Conservation (phyloP, 805 yeast species). For the Wickerhamomyces rabaulensis region DNA sequence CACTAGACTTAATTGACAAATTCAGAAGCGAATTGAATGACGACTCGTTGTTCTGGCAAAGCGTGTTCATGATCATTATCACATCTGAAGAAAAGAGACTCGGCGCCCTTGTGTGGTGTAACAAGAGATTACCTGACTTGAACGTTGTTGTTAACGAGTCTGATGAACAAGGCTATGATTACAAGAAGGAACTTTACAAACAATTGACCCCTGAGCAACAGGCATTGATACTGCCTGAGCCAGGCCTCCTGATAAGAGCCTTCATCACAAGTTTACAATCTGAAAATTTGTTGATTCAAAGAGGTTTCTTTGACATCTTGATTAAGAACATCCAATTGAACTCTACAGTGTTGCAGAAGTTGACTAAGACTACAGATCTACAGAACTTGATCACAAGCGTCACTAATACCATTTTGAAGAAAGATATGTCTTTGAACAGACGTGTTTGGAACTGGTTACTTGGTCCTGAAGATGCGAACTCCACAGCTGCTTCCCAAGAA, state of each 20-base stretch:
- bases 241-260: constrained; percentile 74
- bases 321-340: constrained; percentile 61
- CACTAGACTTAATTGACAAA: constrained; percentile 53
- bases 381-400: constrained; percentile 56
- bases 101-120: constrained; percentile 80
- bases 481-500: constrained; percentile 9
- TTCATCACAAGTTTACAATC: constrained; percentile 61
- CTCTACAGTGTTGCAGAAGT: constrained; percentile 46
- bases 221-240: constrained; percentile 65
- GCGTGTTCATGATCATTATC: constrained; percentile 67
- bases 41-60: constrained; percentile 83
- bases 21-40: constrained; percentile 54
- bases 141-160: constrained; percentile 26
- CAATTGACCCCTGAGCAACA: constrained; percentile 44
- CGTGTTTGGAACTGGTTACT: constrained; percentile 91
- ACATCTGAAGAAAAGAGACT: constrained; percentile 73
- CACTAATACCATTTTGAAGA: constrained; percentile 62
- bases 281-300: constrained; percentile 68
- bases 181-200: constrained; percentile 18
- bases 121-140: constrained; percentile 59
- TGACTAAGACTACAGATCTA: constrained; percentile 49
- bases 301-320: constrained; percentile 85
- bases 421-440: constrained; percentile 92
- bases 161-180: constrained; percentile 18
- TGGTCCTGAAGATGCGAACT: constrained; percentile 57